phyloP scores from a whole-genome alignment of 2,329 filamentous ascomycete genomes.

The Scytalidium lignicola region DNA sequence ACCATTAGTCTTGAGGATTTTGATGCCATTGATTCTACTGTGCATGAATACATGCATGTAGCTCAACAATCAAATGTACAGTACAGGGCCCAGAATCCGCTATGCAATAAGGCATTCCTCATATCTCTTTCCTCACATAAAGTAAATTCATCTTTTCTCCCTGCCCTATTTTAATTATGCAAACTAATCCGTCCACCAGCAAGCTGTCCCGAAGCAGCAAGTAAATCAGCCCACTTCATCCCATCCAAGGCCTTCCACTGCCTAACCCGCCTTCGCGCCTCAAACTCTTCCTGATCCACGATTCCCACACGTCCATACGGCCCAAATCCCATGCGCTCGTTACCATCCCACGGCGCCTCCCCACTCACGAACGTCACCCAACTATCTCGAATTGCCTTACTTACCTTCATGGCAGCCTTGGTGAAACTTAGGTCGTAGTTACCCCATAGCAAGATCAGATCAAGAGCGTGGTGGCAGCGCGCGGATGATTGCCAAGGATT shows the following conservation, averaged over 20 bases:
- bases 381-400: slow-evolving; percentile 32
- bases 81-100: too few species aligned
- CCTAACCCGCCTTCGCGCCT: slow-evolving; percentile 27
- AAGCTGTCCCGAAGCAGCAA: slow-evolving; percentile 27
- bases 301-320: slow-evolving; percentile 32
- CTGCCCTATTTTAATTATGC: slow-evolving; percentile 25
- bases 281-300: slow-evolving; percentile 28
- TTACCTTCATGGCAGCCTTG: slow-evolving; percentile 27
- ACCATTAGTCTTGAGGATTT: too few species aligned
- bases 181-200: slow-evolving; percentile 37
- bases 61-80: too few species aligned
- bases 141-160: too few species aligned
- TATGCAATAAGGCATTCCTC: too few species aligned
- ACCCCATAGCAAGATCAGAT: slow-evolving; percentile 39
- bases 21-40: too few species aligned
- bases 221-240: slow-evolving; percentile 25
- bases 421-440: slow-evolving; percentile 33
- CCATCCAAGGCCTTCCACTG: slow-evolving; percentile 27
- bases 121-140: too few species aligned
- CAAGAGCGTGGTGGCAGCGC: slow-evolving; percentile 41
- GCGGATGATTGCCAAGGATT: slow-evolving; percentile 43
- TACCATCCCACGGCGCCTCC: slow-evolving; percentile 30
- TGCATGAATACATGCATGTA: too few species aligned
- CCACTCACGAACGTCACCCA: slow-evolving; percentile 36
- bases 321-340: slow-evolving; percentile 32